A percentile compares a stretch with the other conserved stretches of the same genome.
These are phyloP conservation scores for Aspergillus latus DNA, from an alignment of 2,329 filamentous ascomycete genomes.

Conservation along the genomic window DNA sequence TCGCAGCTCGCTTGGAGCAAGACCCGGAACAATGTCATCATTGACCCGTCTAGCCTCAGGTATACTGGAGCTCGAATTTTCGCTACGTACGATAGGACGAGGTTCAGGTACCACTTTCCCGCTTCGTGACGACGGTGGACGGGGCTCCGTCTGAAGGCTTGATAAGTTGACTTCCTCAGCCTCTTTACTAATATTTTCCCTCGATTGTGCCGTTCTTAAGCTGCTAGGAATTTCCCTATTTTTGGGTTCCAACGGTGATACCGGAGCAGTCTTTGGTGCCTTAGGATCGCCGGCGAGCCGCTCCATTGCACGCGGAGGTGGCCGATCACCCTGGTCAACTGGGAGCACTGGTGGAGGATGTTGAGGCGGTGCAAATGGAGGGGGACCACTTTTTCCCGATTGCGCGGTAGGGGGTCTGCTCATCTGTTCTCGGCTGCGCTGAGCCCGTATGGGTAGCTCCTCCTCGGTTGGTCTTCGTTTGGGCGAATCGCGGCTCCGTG, in stretches of 20 bases:
- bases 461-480: conserved; percentile 39
- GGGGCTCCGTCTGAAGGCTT: conserved; percentile 23
- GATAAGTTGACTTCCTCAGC: conserved; percentile 22
- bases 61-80: conserved; percentile 20
- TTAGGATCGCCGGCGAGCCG: conserved; percentile 22
- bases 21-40: conserved; percentile 31
- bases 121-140: conserved; percentile 31
- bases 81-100: conserved; percentile 22
- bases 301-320: conserved; percentile 27
- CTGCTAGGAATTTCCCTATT: conserved; percentile 23
- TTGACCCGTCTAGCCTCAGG: conserved; percentile 24
- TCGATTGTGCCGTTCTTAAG: conserved; percentile 16
- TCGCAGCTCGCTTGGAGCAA: conserved; percentile 28
- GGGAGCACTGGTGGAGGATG: conserved; percentile 26
- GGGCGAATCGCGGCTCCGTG: conserved; percentile 40
- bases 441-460: conserved; percentile 38
- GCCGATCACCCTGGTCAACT: conserved; percentile 25
- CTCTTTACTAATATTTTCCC: conserved; percentile 17
- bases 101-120: conserved; percentile 24
- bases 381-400: conserved; percentile 36
- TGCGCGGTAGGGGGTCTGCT: conserved; percentile 37
- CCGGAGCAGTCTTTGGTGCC: conserved; percentile 16
- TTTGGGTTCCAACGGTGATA: conserved; percentile 24
- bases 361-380: conserved; percentile 28
- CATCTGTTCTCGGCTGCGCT: conserved; percentile 44